Base-by-base conservation (phyloP, 163 green algal species). In the Chlorella variabilis region DNA sequence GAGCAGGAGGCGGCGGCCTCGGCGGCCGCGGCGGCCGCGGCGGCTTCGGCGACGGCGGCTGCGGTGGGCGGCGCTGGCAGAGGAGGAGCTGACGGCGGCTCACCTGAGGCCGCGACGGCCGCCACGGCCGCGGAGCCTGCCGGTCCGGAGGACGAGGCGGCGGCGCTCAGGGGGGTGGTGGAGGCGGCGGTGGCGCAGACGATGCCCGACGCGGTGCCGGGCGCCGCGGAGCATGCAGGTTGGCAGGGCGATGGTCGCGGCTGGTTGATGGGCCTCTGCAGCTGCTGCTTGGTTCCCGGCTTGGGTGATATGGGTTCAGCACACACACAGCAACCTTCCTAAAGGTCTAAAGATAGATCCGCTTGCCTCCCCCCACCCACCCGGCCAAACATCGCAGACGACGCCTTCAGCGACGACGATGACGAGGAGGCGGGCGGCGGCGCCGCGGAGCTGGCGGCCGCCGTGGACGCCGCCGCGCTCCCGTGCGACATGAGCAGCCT, bases 361-460 rank as follows among this genome's bases (percentile, higher is more conserved):
- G n/a, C n/a, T n/a, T n/a, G n/a, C n/a, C n/a, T n/a, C n/a, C n/a
- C n/a, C n/a, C n/a, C n/a, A n/a, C n/a, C n/a, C n/a, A n/a, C n/a
- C n/a, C n/a, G n/a, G n/a, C n/a, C n/a, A n/a, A n/a, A n/a, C n/a
- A n/a, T n/a, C 45, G 61, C 75, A 81, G 75, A 81, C 33, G 75
- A 49, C 20, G 75, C 59, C 0, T 81, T 81, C 75, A 75, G 42
- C 42, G 61, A 36, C 61, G 42, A 41, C 4, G 73, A 80, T 4
- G 68, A 13, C 2, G 42, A 65, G 23, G 45, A 77, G 45, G 45
- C 29, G 9, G 45, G 69, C 45, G 69, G 38, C 18, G 69, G 20
- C 6, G 69, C 29, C 17, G 69, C 69, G 1, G 61, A 74, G 33
- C 61, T 65, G 39, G 59, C 21, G 7, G 75, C 61, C 2, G 75